phyloP scores from a whole-genome alignment of 257 asterid genomes.

The Solanum arcanum region DNA sequence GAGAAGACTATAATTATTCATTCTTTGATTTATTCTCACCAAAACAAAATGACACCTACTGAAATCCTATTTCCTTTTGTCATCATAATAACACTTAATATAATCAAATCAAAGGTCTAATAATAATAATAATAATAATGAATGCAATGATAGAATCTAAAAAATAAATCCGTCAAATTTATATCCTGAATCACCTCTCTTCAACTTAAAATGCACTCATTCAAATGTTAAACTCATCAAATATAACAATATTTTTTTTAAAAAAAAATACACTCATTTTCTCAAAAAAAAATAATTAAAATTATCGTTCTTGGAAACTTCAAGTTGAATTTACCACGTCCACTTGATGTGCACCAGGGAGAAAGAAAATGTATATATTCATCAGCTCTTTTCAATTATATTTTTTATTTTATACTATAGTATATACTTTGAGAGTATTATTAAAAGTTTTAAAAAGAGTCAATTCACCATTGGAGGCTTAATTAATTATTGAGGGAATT shows the following conservation, averaged over 20 bases:
- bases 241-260: neutral
- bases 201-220: too few species aligned
- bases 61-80: neutral
- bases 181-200: neutral
- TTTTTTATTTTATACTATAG: too few species aligned
- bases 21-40: neutral
- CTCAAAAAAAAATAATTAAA: accelerated
- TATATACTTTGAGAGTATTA: neutral
- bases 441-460: neutral
- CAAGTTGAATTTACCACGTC: neutral
- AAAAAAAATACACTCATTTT: neutral
- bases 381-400: neutral
- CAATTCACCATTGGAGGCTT: neutral
- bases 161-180: neutral
- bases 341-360: neutral
- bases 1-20: neutral
- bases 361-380: neutral
- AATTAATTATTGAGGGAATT: neutral
- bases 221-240: too few species aligned
- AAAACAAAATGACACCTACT: neutral
- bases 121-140: too few species aligned
- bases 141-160: neutral
- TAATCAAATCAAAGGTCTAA: neutral
- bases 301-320: neutral
- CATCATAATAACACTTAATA: neutral